Conservation (phyloP, 2,329 filamentous ascomycete genomes). For the Cryphonectria carpinicola region DNA sequence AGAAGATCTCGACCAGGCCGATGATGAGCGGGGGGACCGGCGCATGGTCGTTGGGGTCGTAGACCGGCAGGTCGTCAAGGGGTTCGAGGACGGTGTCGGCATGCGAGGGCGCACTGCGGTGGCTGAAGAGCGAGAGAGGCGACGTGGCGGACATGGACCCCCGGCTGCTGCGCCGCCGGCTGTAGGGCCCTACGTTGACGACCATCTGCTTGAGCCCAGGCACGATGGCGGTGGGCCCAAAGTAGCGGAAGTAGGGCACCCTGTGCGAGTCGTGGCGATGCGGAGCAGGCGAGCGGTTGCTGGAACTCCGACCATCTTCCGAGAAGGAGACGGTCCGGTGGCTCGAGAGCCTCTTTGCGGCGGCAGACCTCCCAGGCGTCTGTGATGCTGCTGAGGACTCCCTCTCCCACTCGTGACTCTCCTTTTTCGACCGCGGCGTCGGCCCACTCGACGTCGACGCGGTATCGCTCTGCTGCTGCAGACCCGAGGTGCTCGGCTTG, state of each 20-base stretch:
- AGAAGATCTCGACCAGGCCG: conserved; percentile 79
- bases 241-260: conserved; percentile 89
- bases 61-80: conserved; percentile 67
- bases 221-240: conserved; percentile 88
- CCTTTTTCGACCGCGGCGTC: conserved; percentile 24
- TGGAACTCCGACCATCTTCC: conserved; percentile 45
- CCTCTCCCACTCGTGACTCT: conserved; percentile 35
- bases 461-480: conserved; percentile 31
- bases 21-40: conserved; percentile 77
- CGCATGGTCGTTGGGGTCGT: conserved; percentile 71
- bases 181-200: conserved; percentile 65
- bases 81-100: conserved; percentile 48
- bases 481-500: conserved; percentile 27
- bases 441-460: conserved; percentile 30
- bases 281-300: conserved; percentile 49
- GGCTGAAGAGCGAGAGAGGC: conserved; percentile 44
- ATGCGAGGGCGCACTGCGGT: conserved; percentile 45
- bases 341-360: conserved; percentile 28
- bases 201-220: conserved; percentile 95
- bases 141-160: conserved; percentile 61
- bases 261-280: conserved; percentile 62
- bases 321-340: conserved; percentile 44
- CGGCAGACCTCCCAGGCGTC: conserved; percentile 25
- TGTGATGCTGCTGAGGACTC: conserved; percentile 30
- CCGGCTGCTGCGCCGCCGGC: conserved; percentile 62